Percentiles rank a stretch among this genome's conserved stretches.
Conservation (phyloP, 257 asterid genomes). For the Solanum medicagineum region DNA sequence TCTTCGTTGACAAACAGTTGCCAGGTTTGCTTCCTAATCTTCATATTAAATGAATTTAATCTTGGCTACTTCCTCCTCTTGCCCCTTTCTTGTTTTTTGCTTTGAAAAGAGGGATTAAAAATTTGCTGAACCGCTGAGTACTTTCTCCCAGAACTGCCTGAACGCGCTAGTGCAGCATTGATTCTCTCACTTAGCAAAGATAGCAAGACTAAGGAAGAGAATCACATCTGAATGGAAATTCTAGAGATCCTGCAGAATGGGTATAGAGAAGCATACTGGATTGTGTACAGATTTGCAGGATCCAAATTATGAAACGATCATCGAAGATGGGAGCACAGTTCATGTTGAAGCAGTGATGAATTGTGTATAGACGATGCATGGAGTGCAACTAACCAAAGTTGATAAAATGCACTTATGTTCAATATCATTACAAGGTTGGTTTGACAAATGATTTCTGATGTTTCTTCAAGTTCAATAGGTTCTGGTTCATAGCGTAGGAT, state of each 20-base stretch:
- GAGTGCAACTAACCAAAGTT: neutral
- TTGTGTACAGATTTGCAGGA: constrained; percentile 29
- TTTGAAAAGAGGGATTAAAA: neutral
- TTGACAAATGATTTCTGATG: neutral
- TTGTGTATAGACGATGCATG: neutral
- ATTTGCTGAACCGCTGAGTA: neutral
- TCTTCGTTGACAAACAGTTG: constrained; percentile 60
- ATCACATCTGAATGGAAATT: constrained; percentile 29
- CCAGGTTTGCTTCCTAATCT: neutral
- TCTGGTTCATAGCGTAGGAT: constrained; percentile 3
- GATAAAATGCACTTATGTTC: neutral
- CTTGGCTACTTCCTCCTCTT: neutral
- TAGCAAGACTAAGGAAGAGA: constrained; percentile 52
- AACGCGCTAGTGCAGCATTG: constrained; percentile 43
- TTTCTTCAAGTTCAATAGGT: neutral
- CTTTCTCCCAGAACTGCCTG: constrained; percentile 58
- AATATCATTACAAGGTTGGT: neutral
- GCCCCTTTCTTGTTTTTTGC: neutral
- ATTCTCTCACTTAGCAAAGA: constrained; percentile 66
- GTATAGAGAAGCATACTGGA: constrained; percentile 4
- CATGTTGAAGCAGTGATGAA: constrained; percentile 24
- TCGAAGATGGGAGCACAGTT: constrained; percentile 22
- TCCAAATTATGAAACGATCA: constrained; percentile 28
- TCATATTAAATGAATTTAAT: neutral
- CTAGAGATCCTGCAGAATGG: constrained; percentile 45